Evolutionary conservation across 192 early-diverging fungal genomes (phyloP), one percentile per base, ranked within the genome.

Genomic region (Bifiguratus adelaidae): DNA sequence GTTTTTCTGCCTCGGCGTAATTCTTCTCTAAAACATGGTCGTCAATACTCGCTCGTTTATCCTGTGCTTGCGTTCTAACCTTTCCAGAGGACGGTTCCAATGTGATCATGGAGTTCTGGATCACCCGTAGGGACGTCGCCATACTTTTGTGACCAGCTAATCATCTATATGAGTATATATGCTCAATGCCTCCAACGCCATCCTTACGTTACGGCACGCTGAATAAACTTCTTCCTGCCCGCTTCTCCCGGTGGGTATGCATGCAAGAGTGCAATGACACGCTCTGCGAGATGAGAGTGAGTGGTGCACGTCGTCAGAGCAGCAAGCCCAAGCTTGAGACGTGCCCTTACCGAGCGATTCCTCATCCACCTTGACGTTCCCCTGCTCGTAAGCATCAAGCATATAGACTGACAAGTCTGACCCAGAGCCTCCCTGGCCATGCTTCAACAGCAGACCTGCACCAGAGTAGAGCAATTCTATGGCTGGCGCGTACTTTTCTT

Each of bases 381-480:
- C 75, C 20, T 76, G 66, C 4, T 79, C 77, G 55, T 86, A 93
- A 22, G 91, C 77, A 37, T 89, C 86, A 36, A 95, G 55, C 65
- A 97, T 74, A 28, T 88, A 84, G 30, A 81, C 58, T 13, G 79
- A 69, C 29, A 97, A 67, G 64, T 97, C 94, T 8, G 78, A 65
- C 11, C 89, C 94, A 37, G 78, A 83, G 30, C 84, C 87, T 42
- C 67, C 67, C 58, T 97, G 91, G 50, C 83, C 71, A 61, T 87
- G 79, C 48, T 82, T 69, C 47, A 87, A 63, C 41, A 97, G 76
- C 20, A 78, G 75, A 12, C 80, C 52, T 2, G 86, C 80, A 4
- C 94, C 94, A 22, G 83, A 73, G 55, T 85, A 78, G 21, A 95
- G 65, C 3, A 97, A 72, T 7, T 81, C 69, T 40, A 90, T 75